Evolutionary conservation across 2,329 filamentous ascomycete genomes (phyloP).

Genomic region (Phyllosticta ampelicida): DNA sequence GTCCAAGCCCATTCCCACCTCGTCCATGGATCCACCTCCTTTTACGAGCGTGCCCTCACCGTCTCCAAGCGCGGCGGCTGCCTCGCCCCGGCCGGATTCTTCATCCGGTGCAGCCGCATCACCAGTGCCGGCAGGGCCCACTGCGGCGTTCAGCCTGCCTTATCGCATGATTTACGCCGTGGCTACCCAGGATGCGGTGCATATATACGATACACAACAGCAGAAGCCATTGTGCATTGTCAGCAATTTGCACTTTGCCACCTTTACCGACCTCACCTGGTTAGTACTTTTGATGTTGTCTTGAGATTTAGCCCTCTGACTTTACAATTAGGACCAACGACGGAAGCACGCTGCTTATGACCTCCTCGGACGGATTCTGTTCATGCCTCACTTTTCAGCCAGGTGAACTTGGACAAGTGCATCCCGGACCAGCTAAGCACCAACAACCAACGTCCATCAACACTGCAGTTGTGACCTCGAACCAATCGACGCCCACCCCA

Average conservation of each 20-base stretch:
- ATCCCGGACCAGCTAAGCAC: conserved; percentile 53
- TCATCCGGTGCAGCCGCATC: conserved; percentile 42
- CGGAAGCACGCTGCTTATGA: conserved; percentile 73
- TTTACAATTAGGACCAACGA: conserved; percentile 55
- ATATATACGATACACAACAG: conserved; percentile 95
- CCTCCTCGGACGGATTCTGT: conserved; percentile 97
- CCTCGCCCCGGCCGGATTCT: conserved; percentile 44
- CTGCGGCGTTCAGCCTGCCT: conserved; percentile 67
- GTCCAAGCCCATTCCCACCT: conserved; percentile 46
- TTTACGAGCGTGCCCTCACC: conserved; percentile 45
- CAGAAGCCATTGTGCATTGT: conserved; percentile 87
- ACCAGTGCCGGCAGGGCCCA: conserved; percentile 38
- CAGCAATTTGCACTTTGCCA: conserved; percentile 94
- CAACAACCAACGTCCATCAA: conserved; percentile 30
- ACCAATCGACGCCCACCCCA: conserved; percentile 57
- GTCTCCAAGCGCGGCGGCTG: conserved; percentile 40
- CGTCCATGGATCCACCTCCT: conserved; percentile 76
- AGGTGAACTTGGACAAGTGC: conserved; percentile 75
- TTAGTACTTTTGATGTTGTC: conserved; percentile 38
- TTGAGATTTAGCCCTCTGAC: conserved; percentile 13
- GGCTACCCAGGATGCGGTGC: conserved; percentile 87
- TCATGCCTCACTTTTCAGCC: conserved; percentile 76
- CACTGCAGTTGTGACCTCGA: conserved; percentile 36
- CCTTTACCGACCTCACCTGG: conserved; percentile 94
- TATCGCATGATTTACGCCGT: conserved; percentile 96